Base-by-base conservation (phyloP, 208 protist species). In the Willaertia magna region DNA sequence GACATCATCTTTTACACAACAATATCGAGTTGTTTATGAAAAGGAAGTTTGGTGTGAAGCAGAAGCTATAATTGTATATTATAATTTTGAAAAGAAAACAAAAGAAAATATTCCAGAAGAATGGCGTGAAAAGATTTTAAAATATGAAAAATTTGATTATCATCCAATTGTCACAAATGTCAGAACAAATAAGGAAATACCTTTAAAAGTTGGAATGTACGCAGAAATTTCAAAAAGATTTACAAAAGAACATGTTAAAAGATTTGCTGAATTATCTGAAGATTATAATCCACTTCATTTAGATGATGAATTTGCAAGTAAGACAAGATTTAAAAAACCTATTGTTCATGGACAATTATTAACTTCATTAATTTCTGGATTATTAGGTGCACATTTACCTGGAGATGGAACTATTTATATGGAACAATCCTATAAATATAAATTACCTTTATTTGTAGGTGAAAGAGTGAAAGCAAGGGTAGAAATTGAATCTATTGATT, bases 341-440 rank as follows among this genome's bases (percentile, higher is more conserved):
- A 81, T 81, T 81, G 76, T 81, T 46, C 76, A 81, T 81, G 76
- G 76, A 18, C 44, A 81, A 46, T 51, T 81, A 26, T 51, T 51
- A 1, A 51, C 76, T 9, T 51, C 43, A 12, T n/a, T 81, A 18
- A 51, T 81, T 34, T 40, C 22, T 14, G 76, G 43, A 40, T 52
- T 81, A 39, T 34, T 51, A 12, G 76, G 76, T 44, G 44, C 26
- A 39, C 18, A 46, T 26, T 26, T 81, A 40, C 76, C 76, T 30
- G 76, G 76, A 30, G 22, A 46, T 0, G 76, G 76, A 18, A 51
- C 76, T 2, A 34, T 81, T 11, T 81, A 81, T 51, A n/a, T 81
- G 12, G 40, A 30, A 51, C 44, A 46, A 40, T n/a, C 9, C 39
- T 42, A 26, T 4, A 51, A 46, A 39, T 81, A 51, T 42, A 81